Percentiles rank a stretch among this genome's conserved stretches.
Evolutionary conservation across 2,329 filamentous ascomycete genomes (phyloP).

Genomic region (Aspergillus thermomutatus): DNA sequence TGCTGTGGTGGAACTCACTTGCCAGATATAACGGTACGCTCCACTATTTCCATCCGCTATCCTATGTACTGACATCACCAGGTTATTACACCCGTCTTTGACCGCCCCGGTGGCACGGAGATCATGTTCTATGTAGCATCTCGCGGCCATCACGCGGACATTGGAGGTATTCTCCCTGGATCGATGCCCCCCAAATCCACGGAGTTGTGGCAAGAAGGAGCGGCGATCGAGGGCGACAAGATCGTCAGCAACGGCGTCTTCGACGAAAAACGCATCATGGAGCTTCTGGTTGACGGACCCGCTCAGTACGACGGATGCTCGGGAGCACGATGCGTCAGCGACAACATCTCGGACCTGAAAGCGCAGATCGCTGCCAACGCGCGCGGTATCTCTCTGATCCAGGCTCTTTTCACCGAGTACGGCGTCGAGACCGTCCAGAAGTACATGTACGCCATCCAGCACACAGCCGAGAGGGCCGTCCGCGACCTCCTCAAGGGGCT

Average conservation of each 20-base stretch:
- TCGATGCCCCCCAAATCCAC: slow-evolving; percentile 68
- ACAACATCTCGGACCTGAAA: slow-evolving; percentile 83
- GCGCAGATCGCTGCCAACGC: slow-evolving; percentile 85
- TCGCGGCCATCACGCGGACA: slow-evolving; percentile 78
- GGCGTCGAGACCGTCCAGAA: slow-evolving; percentile 73
- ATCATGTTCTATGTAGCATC: slow-evolving; percentile 82
- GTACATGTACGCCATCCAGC: slow-evolving; percentile 80
- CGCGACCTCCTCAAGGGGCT: slow-evolving; percentile 69
- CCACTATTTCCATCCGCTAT: slow-evolving; percentile 11
- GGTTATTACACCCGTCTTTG: slow-evolving; percentile 74
- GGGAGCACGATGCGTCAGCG: slow-evolving; percentile 72
- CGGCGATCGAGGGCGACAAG: slow-evolving; percentile 50
- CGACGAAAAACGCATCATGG: slow-evolving; percentile 70
- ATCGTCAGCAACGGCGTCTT: slow-evolving; percentile 74
- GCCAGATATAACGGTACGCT: slow-evolving; percentile 70
- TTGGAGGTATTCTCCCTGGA: slow-evolving; percentile 76
- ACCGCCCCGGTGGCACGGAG: slow-evolving; percentile 56
- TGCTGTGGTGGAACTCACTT: slow-evolving; percentile 81
- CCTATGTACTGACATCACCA: slow-evolving; percentile 6
- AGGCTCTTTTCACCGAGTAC: slow-evolving; percentile 71
- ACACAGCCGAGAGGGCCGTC: slow-evolving; percentile 74
- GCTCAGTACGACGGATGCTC: slow-evolving; percentile 72
- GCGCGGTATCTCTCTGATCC: slow-evolving; percentile 77
- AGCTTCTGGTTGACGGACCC: slow-evolving; percentile 70
- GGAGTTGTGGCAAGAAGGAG: slow-evolving; percentile 48